phyloP scores from a whole-genome alignment of 345 rosid genomes.

The Cardamine chenopodiifolia region DNA sequence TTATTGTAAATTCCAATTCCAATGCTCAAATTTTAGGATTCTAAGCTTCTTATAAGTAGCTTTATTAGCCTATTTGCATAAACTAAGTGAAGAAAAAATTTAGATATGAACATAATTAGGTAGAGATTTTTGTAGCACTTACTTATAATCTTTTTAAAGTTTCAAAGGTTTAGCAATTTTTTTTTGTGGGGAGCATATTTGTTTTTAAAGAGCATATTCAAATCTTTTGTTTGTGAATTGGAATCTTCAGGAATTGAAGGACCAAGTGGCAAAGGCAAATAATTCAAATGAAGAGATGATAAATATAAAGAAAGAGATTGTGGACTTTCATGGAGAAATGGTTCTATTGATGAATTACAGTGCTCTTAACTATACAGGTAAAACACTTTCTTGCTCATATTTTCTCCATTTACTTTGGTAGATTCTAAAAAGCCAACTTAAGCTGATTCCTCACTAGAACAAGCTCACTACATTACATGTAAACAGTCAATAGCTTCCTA shows the following conservation, averaged over 20 bases:
- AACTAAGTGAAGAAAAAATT: neutral
- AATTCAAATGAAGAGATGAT: conserved; percentile 60
- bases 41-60: neutral
- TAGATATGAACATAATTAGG: neutral
- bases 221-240: neutral
- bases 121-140: neutral
- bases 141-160: neutral
- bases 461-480: neutral
- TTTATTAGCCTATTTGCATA: neutral
- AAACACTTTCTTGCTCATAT: neutral
- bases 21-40: neutral
- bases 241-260: conserved; percentile 69
- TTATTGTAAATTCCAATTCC: neutral
- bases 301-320: conserved; percentile 76
- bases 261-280: conserved; percentile 62
- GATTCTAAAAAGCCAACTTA: neutral
- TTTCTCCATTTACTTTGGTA: neutral
- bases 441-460: neutral
- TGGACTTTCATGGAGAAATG: conserved; percentile 96
- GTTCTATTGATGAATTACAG: conserved; percentile 91
- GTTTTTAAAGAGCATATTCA: neutral
- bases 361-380: conserved; percentile 94
- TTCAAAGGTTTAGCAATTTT: neutral
- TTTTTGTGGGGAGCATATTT: neutral
- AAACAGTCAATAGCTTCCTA: neutral